These are phyloP conservation scores for Areca catechu DNA, from an alignment of 176 grass and related monocot genomes.

Conservation along the genomic window DNA sequence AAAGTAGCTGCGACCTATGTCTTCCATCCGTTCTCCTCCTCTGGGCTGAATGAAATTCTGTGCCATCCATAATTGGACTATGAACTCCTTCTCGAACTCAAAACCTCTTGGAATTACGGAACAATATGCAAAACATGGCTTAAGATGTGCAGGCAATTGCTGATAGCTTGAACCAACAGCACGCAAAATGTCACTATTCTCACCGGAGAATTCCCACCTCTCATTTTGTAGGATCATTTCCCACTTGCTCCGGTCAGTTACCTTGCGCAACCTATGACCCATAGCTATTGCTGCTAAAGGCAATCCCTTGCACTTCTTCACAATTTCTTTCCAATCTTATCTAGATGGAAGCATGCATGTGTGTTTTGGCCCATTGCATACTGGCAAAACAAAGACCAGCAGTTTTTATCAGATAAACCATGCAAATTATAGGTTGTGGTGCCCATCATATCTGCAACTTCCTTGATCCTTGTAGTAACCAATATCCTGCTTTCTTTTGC, in stretches of 20 bases:
- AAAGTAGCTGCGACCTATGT: constrained; percentile 15
- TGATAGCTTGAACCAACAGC: constrained; percentile 25
- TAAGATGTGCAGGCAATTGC: constrained; percentile 20
- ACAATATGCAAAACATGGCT: constrained; percentile 42
- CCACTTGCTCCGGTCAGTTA: constrained; percentile 29
- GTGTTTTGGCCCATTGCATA: not conserved
- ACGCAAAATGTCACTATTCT: not conserved
- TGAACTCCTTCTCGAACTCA: constrained; percentile 29
- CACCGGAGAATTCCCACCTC: not conserved
- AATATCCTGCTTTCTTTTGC: constrained; percentile 34
- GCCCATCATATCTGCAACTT: constrained; percentile 8
- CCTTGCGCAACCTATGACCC: constrained; percentile 5
- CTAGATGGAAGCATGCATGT: not conserved
- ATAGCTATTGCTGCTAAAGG: constrained; percentile 32
- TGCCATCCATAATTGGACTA: constrained; percentile 44
- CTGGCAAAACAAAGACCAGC: constrained; percentile 25
- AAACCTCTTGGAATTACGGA: constrained; percentile 26
- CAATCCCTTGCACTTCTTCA: constrained; percentile 20
- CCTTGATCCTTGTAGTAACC: constrained; percentile 26
- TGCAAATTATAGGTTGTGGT: constrained; percentile 12
- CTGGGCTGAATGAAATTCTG: constrained; percentile 20
- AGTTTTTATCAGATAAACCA: constrained; percentile 10
- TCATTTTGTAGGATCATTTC: not conserved
- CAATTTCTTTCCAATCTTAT: constrained; percentile 11
- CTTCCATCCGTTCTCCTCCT: constrained; percentile 3